Base-by-base conservation (phyloP, 495 filamentous ascomycete genomes). In the Penicillium flavigenum region DNA sequence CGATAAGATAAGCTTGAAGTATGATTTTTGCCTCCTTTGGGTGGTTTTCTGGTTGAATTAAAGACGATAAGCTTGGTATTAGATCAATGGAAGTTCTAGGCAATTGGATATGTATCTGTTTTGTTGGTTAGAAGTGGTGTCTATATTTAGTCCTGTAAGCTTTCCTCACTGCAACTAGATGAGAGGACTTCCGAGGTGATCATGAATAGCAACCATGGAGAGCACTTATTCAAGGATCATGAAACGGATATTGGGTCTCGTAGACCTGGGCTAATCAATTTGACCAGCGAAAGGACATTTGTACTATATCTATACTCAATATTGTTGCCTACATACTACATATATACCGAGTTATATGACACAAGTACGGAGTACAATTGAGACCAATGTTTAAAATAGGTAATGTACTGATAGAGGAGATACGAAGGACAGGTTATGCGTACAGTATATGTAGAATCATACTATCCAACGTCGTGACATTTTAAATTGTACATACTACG, bases 1-100 rank as follows among this genome's bases (percentile, higher is more conserved):
- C 20, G 53, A 55, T 55, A 55, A 55, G 53, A 43, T 31, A 53
- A 34, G 46, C 27, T 53, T 44, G 26, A 32, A 43, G 38, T 43
- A 43, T 31, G 3, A 24, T 24, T 24, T 24, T 39, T 39, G 14
- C 5, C 36, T 17, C 6, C 1, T 39, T 39, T 39, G 36, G 7
- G 7, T 17, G 6, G 16, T n/a, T 7, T 17, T 3, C 36, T 17
- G 11, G 31, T 34, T 34, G 16, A 17, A 7, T 17, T 9, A 7
- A 39, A 17, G 36, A 8, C 2, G 0, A 17, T 3, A 5, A 17
- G 6, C 6, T 39, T 39, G 36, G 36, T 9, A 39, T 6, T n/a
- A 38, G 16, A 16, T 39, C 3, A 39, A 39, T 17, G 36, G 36
- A 3, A 11, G n/a, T 39, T 17, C n/a, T 17, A 8, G 4, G 0